Base-by-base conservation (phyloP, 148 eudicot species). In the Spergularia marina region DNA sequence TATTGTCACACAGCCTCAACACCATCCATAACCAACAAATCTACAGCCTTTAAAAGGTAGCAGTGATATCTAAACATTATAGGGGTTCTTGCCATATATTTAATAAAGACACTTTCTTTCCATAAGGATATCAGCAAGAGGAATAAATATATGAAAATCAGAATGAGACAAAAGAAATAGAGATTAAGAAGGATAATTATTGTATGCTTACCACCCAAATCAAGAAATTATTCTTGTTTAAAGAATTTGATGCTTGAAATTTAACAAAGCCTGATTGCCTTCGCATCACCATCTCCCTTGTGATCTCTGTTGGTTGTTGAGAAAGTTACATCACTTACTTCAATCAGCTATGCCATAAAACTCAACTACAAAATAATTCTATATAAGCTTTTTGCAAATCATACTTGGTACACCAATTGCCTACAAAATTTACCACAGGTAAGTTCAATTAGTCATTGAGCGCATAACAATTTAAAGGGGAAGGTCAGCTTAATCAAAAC, bases 211-310 rank as follows among this genome's bases (percentile, higher is more conserved):
- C 98, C 98, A 89, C 86, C 98, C 97, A 96, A 79, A 89, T 82
- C 73, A 88, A 78, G 77, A 88, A 74, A 82, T 80, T 80, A 75
- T 86, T 89, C 79, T 78, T 89, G 81, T 79, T 70, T 72, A 91
- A 65, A 60, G 89, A 85, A 83, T 83, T 86, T 74, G 98, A 87
- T n/a, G 89, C 80, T 47, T 89, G 94, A 77, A 85, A 83, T 79
- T 85, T 89, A 76, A 87, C 87, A 86, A 96, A 91, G 56, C 87
- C 85, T 56, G 97, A 89, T 81, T 96, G 98, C 80, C 99, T 96
- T 74, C 85, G 84, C 84, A 91, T 76, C 20, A 87, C 91, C 86
- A 81, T 77, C 72, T 90, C 97, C 84, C 91, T 84, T 36, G 98
- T 84, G 81, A 91, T 89, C 83, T 89, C 99, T 96, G 88, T 80